These are phyloP conservation scores for Clarireedia paspali DNA, from an alignment of 2,329 filamentous ascomycete genomes.

Conservation along the genomic window DNA sequence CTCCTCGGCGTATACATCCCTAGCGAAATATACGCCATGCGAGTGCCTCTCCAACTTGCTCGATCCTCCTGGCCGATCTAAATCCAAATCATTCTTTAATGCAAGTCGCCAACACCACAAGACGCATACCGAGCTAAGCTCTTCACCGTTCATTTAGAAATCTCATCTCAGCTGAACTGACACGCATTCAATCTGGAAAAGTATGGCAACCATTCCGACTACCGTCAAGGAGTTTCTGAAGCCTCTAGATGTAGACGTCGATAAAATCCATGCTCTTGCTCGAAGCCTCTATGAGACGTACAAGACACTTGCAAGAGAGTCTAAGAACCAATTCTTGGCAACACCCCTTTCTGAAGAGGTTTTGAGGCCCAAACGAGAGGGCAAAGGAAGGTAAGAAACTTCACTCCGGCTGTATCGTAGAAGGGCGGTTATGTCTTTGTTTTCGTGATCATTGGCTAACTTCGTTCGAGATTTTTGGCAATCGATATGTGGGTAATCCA, in stretches of 20 bases:
- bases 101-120: too few species aligned
- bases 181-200: not conserved
- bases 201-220: slow-evolving; percentile 14
- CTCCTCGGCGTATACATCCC: too few species aligned
- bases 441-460: slow-evolving; percentile 12
- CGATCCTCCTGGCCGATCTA: too few species aligned
- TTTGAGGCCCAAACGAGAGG: slow-evolving; percentile 40
- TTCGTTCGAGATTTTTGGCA: slow-evolving; percentile 44
- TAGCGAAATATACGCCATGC: too few species aligned
- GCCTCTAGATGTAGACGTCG: slow-evolving; percentile 42
- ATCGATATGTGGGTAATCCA: slow-evolving; percentile 54
- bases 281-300: slow-evolving; percentile 41
- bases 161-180: not conserved
- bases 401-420: not conserved
- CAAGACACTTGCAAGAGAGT: slow-evolving; percentile 42
- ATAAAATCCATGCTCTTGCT: slow-evolving; percentile 40
- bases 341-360: slow-evolving; percentile 55
- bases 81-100: too few species aligned
- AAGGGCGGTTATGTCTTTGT: not conserved
- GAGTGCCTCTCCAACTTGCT: too few species aligned
- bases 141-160: too few species aligned
- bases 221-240: slow-evolving; percentile 38
- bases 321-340: slow-evolving; percentile 48
- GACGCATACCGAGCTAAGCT: too few species aligned
- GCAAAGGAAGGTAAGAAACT: slow-evolving; percentile 39